Evolutionary conservation across 768 basidiomycete species (phyloP), one percentile per base, ranked within the genome.

Genomic region (Bullera alba): DNA sequence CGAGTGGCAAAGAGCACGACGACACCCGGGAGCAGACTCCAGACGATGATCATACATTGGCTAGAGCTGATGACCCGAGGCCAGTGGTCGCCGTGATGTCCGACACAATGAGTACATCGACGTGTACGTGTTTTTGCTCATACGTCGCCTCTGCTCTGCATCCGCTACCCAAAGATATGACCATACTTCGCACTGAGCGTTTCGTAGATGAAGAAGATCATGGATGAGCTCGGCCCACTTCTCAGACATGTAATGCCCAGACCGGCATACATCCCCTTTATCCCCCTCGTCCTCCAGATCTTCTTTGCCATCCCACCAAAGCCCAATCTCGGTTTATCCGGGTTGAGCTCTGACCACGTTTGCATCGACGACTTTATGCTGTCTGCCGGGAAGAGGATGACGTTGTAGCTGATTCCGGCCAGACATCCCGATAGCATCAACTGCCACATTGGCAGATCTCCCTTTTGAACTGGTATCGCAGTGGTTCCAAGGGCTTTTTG

Each of bases 341-440:
- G 67, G 26, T 86, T 77, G 50, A 93, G 77, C 72, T 95, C 92
- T 46, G 86, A 85, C 69, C 85, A 86, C 0, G 93, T 97, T 77
- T 96, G 93, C 68, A 97, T 87, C 51, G 88, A 80, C 56, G 85
- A 87, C 78, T 97, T 97, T 62, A 96, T 79, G 25, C 87, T 86
- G 73, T 97, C 93, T 3, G 91, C 91, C 0, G 93, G 93, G 77
- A 92, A 96, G 46, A 93, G 77, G n/a, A 87, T 79, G 62, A 92
- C 74, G 57, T 87, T 91, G 74, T 87, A 93, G 39, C 80, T 77
- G 3, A 84, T 83, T 8, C 92, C 92, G 1, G 92, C 88, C 48
- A 81, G 79, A 3, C 89, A 92, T 17, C 92, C 92, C 0, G 86
- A 79, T 0, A 85, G 48, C n/a, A 88, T 89, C 1, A 86, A 83